Evolutionary conservation across 148 eudicot species (phyloP).

Genomic region (Talinum fruticosum): DNA sequence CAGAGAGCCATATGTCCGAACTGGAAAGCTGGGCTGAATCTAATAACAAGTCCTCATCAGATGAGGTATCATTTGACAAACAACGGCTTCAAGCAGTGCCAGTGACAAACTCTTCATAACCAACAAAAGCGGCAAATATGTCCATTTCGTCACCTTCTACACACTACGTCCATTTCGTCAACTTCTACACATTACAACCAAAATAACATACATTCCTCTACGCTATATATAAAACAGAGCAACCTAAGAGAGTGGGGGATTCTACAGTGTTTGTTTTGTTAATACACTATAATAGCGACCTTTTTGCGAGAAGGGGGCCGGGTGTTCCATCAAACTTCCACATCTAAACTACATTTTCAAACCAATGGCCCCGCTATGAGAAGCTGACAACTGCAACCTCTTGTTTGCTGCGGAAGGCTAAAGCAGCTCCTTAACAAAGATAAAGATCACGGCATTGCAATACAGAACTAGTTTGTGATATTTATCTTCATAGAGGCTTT

Average conservation of each 20-base stretch:
- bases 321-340: not conserved
- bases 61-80: too few species aligned
- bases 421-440: conserved; percentile 4
- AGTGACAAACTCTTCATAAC: not conserved
- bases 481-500: not conserved
- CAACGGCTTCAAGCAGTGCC: too few species aligned
- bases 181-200: too few species aligned
- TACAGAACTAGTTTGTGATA: not conserved
- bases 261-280: not conserved
- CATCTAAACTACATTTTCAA: not conserved
- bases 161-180: too few species aligned
- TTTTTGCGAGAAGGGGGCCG: not conserved
- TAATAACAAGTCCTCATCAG: too few species aligned
- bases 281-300: too few species aligned
- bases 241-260: not conserved
- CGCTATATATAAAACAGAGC: conserved; percentile 7
- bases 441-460: not conserved
- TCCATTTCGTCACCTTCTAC: not conserved
- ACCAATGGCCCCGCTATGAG: conserved; percentile 1
- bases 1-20: too few species aligned
- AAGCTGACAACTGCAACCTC: conserved; percentile 2
- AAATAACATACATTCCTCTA: not conserved
- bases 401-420: conserved; percentile 10
- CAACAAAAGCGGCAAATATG: not conserved
- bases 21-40: too few species aligned